Evolutionary conservation across 495 filamentous ascomycete genomes (phyloP), one percentile per base, ranked within the genome.

Genomic region (Cudoniella acicularis): DNA sequence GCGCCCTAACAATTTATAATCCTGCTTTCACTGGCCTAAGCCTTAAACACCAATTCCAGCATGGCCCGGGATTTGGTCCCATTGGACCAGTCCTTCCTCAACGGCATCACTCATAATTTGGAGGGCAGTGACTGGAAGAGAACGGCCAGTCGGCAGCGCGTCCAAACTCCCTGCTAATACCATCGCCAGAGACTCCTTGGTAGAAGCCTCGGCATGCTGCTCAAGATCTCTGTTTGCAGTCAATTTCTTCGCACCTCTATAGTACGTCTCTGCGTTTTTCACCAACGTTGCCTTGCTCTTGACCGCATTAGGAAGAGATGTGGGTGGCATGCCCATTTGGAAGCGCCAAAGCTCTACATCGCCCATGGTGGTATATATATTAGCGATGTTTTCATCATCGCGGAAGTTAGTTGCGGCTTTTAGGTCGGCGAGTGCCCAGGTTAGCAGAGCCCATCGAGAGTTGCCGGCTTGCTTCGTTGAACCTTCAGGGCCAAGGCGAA

Each of bases 251-350:
- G 84, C 85, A 24, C 84, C 84, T 42, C 83, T 75, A 63, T 86
- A 89, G 60, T 82, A 88, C 10, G 83, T 81, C 27, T 79, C 79
- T 2, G 86, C 84, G 62, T 89, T 89, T 40, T 76, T 77, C 20
- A 86, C 58, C 45, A 88, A 73, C 16, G 74, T 77, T 1, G 64
- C 64, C 24, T 69, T 72, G 56, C 79, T 77, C 53, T 80, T 77
- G 52, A 72, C 67, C 3, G 81, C 78, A 52, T 76, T 66, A 11
- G 47, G 51, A 20, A 41, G 26, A 66, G 59, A 54, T 78, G 71
- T 49, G 75, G 72, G 67, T 72, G 72, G 1, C 27, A 73, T 62
- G n/a, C 80, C 79, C 13, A 68, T 42, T 23, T 63, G 65, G 45
- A 75, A 80, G 25, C 86, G 77, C 27, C 79, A 70, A 60, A 89